phyloP scores from a whole-genome alignment of 2,329 filamentous ascomycete genomes.

The Penicillium italicum region DNA sequence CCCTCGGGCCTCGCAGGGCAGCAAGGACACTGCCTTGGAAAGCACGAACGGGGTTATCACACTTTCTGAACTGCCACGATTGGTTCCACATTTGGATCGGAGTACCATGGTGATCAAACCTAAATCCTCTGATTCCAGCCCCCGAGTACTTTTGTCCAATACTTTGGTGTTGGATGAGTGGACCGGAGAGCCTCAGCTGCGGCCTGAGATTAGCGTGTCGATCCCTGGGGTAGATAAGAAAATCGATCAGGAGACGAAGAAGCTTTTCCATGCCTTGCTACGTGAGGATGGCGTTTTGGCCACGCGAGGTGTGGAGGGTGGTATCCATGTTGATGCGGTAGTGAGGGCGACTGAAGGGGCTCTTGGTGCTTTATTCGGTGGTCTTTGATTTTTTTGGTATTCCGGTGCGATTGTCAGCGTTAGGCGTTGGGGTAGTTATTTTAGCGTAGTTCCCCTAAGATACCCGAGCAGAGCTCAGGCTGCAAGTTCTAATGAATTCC shows the following conservation, averaged over 20 bases:
- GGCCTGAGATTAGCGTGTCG: slow-evolving; percentile 36
- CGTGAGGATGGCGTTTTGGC: slow-evolving; percentile 16
- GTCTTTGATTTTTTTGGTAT: slow-evolving; percentile 8
- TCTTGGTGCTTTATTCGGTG: slow-evolving; percentile 32
- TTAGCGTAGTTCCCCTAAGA: slow-evolving; percentile 2
- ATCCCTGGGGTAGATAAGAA: slow-evolving; percentile 22
- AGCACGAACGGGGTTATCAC: slow-evolving; percentile 16
- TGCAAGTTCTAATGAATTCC: background rate
- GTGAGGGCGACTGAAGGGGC: slow-evolving; percentile 37
- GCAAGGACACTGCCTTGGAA: slow-evolving; percentile 1
- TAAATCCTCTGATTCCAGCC: slow-evolving; percentile 3
- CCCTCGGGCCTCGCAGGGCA: slow-evolving; percentile 10
- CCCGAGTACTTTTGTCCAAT: slow-evolving; percentile 35
- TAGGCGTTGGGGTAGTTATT: background rate
- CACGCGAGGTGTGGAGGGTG: slow-evolving; percentile 13
- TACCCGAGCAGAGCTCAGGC: slow-evolving; percentile 7
- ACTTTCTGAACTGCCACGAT: slow-evolving; percentile 24
- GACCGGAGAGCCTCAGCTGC: slow-evolving; percentile 41
- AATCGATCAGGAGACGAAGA: slow-evolving; percentile 38
- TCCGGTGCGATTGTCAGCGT: background rate
- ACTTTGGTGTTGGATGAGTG: slow-evolving; percentile 37
- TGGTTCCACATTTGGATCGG: slow-evolving; percentile 38
- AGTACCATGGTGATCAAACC: slow-evolving; percentile 34
- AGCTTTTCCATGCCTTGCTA: slow-evolving; percentile 38
- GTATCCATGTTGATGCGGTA: slow-evolving; percentile 28